A percentile compares a stretch with the other conserved stretches of the same genome.
Evolutionary conservation across 257 asterid genomes (phyloP).

Genomic region (Solanum piurae): DNA sequence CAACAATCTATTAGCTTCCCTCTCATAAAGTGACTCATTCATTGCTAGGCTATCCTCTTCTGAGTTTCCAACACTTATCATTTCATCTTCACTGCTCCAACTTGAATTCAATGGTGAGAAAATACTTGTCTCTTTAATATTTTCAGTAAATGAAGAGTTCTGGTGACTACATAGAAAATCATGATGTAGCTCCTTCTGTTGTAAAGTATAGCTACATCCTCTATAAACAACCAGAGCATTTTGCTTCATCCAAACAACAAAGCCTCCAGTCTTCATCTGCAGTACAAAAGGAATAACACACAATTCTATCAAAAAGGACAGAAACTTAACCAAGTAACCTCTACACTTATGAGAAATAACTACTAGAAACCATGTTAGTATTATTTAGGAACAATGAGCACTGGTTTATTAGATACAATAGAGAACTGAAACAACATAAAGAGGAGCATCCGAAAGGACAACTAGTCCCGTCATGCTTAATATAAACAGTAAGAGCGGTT

Average conservation of each 20-base stretch:
- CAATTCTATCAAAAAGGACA: background rate
- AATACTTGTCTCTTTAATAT: background rate
- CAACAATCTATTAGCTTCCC: slow-evolving; percentile 80
- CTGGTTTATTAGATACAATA: background rate
- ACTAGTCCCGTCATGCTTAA: background rate
- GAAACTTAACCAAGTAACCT: background rate
- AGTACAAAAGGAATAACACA: slow-evolving; percentile 3
- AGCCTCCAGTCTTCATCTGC: slow-evolving; percentile 82
- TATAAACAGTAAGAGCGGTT: background rate
- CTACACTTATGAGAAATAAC: background rate
- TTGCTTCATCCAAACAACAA: slow-evolving; percentile 64
- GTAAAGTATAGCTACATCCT: slow-evolving; percentile 34
- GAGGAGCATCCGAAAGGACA: background rate
- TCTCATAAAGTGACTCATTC: slow-evolving; percentile 48
- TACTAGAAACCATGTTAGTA: background rate
- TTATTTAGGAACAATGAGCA: background rate
- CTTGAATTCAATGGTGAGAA: slow-evolving; percentile 15
- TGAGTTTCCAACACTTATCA: slow-evolving; percentile 17
- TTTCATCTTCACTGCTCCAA: slow-evolving; percentile 15
- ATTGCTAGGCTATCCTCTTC: slow-evolving; percentile 19
- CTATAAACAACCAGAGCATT: slow-evolving; percentile 73
- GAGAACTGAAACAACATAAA: background rate
- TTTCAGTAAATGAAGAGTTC: slow-evolving; percentile 10
- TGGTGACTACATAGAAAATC: slow-evolving; percentile 10
- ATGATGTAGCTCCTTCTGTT: slow-evolving; percentile 4